Conservation (phyloP, 2,329 filamentous ascomycete species). For the Aureobasidium subglaciale region DNA sequence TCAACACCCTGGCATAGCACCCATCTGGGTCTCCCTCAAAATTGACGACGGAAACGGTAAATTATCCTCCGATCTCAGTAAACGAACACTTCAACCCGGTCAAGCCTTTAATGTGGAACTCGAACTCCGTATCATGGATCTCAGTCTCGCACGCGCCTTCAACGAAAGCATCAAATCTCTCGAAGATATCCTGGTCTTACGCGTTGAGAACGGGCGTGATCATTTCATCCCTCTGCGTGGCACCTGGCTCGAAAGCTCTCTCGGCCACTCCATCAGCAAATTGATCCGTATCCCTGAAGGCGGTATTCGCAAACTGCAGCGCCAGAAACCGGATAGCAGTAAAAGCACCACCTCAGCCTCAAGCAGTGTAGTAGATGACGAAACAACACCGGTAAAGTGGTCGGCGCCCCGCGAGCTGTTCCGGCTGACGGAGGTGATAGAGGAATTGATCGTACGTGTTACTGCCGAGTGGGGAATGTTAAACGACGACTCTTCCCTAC, state of each 20-base stretch:
- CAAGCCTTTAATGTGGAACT: slow-evolving; percentile 69
- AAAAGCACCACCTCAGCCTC: slow-evolving; percentile 15
- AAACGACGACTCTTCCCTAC: slow-evolving; percentile 25
- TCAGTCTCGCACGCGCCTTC: slow-evolving; percentile 58
- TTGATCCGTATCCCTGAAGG: slow-evolving; percentile 76
- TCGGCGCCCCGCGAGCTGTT: slow-evolving; percentile 87
- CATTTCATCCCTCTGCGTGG: slow-evolving; percentile 82
- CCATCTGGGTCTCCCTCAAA: slow-evolving; percentile 62
- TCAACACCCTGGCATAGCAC: slow-evolving; percentile 36
- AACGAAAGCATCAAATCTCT: slow-evolving; percentile 61
- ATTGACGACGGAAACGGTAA: slow-evolving; percentile 21
- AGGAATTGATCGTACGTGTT: slow-evolving; percentile 51
- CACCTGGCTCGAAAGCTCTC: slow-evolving; percentile 71
- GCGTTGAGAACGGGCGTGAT: slow-evolving; percentile 76
- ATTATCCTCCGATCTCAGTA: slow-evolving; percentile 19
- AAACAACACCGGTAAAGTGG: slow-evolving; percentile 50
- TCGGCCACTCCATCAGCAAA: slow-evolving; percentile 81
- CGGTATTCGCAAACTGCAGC: slow-evolving; percentile 64
- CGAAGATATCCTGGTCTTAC: slow-evolving; percentile 82
- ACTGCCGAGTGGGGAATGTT: slow-evolving; percentile 59
- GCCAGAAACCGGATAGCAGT: slow-evolving; percentile 40
- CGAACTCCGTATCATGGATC: slow-evolving; percentile 57
- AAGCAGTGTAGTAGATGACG: not conserved
- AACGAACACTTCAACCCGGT: slow-evolving; percentile 70
- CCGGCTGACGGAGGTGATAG: slow-evolving; percentile 75